Evolutionary conservation across 1,139 yeast species (phyloP).

Genomic region (Geotrichum reessii): DNA sequence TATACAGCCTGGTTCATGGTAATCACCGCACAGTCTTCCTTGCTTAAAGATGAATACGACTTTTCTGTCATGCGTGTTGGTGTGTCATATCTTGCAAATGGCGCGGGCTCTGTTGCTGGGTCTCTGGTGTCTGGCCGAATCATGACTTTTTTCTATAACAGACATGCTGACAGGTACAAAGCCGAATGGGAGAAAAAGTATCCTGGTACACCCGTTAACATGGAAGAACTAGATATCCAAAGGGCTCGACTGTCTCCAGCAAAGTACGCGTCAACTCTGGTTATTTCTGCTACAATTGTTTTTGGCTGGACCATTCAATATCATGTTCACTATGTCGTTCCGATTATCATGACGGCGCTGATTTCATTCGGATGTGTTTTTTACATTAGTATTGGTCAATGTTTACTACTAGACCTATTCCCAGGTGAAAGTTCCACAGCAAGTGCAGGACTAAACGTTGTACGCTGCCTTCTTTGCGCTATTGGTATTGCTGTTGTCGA

Average conservation of each 20-base stretch:
- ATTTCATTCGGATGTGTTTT: conserved; percentile 48
- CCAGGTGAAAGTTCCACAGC: conserved; percentile 59
- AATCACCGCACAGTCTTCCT: conserved; percentile 57
- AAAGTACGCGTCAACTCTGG: conserved; percentile 34
- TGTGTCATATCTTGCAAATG: conserved; percentile 45
- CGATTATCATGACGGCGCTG: conserved; percentile 45
- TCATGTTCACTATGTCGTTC: conserved; percentile 47
- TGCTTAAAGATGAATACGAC: conserved; percentile 45
- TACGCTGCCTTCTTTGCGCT: conserved; percentile 58
- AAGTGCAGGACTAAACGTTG: conserved; percentile 53
- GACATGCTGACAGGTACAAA: conserved; percentile 45
- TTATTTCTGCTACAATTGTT: conserved; percentile 39
- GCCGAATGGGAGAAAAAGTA: conserved; percentile 29
- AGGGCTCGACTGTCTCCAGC: conserved; percentile 43
- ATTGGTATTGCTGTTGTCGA: conserved; percentile 58
- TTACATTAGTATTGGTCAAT: conserved; percentile 47
- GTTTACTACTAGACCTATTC: conserved; percentile 56
- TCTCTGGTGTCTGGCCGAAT: conserved; percentile 34
- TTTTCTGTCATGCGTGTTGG: conserved; percentile 55
- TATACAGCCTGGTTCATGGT: conserved; percentile 65
- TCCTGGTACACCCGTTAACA: conserved; percentile 20
- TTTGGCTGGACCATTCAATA: conserved; percentile 69
- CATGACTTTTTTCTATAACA: conserved; percentile 32
- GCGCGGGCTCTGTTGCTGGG: conserved; percentile 37
- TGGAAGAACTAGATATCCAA: conserved; percentile 44